A percentile compares a stretch with the other conserved stretches of the same genome.
Conservation (phyloP, 805 yeast species). For the Kodamaea neixiangensis region DNA sequence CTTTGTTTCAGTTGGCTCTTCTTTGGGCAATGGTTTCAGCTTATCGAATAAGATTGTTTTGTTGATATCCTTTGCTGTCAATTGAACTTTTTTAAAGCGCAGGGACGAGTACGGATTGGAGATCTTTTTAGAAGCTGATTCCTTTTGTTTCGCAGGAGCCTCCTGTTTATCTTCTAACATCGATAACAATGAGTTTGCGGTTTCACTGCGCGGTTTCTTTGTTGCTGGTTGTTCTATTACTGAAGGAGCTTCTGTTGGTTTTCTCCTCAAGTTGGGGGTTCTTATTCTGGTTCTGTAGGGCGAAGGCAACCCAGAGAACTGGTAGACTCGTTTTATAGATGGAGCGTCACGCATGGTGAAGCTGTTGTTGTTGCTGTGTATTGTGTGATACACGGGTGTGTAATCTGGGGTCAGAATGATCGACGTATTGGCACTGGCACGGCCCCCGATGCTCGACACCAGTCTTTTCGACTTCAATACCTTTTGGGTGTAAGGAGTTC, state of each 20-base stretch:
- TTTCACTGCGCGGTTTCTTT: constrained; percentile 30
- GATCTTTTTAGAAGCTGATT: constrained; percentile 8
- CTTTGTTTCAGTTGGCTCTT: background rate
- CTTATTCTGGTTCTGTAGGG: constrained; percentile 44
- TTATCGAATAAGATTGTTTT: constrained; percentile 38
- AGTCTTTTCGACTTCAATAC: constrained; percentile 21
- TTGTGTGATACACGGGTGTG: constrained; percentile 38
- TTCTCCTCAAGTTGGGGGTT: constrained; percentile 27
- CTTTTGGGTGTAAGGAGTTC: constrained; percentile 32
- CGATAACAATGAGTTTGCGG: constrained; percentile 41
- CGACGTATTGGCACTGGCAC: constrained; percentile 17
- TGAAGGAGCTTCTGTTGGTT: background rate
- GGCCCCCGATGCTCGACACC: constrained; percentile 3
- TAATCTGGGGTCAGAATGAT: constrained; percentile 37
- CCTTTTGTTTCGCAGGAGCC: background rate
- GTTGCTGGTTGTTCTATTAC: background rate
- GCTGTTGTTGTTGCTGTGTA: constrained; percentile 22
- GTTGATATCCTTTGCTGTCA: constrained; percentile 38
- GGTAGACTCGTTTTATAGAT: constrained; percentile 45
- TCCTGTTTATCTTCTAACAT: constrained; percentile 32
- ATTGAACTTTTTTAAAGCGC: constrained; percentile 8
- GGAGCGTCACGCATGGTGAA: constrained; percentile 22
- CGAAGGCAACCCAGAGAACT: constrained; percentile 47
- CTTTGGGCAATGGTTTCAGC: constrained; percentile 24
- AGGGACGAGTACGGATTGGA: constrained; percentile 15